Percentiles rank a stretch among this genome's conserved stretches.
phyloP scores from a whole-genome alignment of 2,329 filamentous ascomycete species.

The Calonectria pauciramosa region DNA sequence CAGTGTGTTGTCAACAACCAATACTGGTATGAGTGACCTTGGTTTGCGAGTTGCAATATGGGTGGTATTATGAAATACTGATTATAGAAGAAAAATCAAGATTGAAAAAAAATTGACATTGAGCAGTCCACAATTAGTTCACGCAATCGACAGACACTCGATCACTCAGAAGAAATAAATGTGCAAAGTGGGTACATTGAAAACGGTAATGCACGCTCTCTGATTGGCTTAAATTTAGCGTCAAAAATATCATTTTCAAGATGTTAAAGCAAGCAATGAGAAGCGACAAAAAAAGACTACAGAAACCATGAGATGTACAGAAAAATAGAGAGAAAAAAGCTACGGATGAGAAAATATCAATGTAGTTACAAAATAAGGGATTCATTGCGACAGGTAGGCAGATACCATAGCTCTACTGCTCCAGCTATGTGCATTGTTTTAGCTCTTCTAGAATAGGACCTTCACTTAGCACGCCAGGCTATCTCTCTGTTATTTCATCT shows the following conservation, averaged over 20 bases:
- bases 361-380: background rate
- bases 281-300: background rate
- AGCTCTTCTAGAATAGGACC: background rate
- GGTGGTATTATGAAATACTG: fast-evolving
- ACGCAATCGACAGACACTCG: background rate
- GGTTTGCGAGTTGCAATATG: background rate
- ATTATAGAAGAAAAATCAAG: too few relatives aligned
- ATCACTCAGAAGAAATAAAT: background rate
- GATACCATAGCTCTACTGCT: background rate
- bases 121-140: background rate
- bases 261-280: background rate
- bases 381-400: background rate
- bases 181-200: background rate
- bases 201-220: background rate
- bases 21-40: background rate
- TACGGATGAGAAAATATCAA: background rate
- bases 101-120: background rate
- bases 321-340: background rate
- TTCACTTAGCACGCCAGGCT: background rate
- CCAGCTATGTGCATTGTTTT: background rate
- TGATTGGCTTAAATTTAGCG: background rate
- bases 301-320: background rate
- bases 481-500: background rate
- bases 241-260: background rate
- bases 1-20: background rate